Evolutionary conservation across 345 rosid species (phyloP), one percentile per base, ranked within the genome.

Genomic region (Linum trigynum): DNA sequence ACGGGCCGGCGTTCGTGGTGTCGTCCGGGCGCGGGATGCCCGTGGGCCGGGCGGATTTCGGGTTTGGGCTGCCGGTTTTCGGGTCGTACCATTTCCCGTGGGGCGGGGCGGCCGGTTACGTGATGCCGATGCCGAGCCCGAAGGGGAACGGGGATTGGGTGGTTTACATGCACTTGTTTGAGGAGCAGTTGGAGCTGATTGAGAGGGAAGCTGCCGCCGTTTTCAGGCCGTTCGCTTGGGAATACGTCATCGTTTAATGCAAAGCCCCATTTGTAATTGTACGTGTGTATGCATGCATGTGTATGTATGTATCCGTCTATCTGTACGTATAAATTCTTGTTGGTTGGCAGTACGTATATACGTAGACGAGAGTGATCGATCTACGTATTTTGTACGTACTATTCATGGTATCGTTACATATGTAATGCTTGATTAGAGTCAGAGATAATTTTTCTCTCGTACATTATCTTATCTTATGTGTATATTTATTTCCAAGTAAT

Each of bases 21-120:
- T 89, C 96, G 7, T 89, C 91, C 1, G 94, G 96, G 5, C 87
- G 76, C 50, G 70, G 69, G 39, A 85, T 89, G 61, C 89, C 94
- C 1, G 80, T 76, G 38, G 39, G 45, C 1, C 61, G 66, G 64
- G 74, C 84, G 16, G 80, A 89, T 65, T 87, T 84, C 42, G 86
- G 86, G 64, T 83, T 84, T 84, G 86, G 84, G 43, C 69, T 66
- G 37, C 84, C 86, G 5, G 74, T 68, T 38, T 67, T 83, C 39
- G 84, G 82, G 62, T 76, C 82, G 37, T 83, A 83, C 72, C 75
- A 80, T 70, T 80, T 83, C 67, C 81, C 86, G 39, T 78, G 81
- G 81, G 84, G 84, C 15, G 84, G 86, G 6, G 65, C 39, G 7
- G 72, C 79, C 10, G 86, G 86, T 1, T 83, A 80, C 66, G 82